Base-by-base conservation (phyloP, 805 yeast genomes). In the Candida ficus region DNA sequence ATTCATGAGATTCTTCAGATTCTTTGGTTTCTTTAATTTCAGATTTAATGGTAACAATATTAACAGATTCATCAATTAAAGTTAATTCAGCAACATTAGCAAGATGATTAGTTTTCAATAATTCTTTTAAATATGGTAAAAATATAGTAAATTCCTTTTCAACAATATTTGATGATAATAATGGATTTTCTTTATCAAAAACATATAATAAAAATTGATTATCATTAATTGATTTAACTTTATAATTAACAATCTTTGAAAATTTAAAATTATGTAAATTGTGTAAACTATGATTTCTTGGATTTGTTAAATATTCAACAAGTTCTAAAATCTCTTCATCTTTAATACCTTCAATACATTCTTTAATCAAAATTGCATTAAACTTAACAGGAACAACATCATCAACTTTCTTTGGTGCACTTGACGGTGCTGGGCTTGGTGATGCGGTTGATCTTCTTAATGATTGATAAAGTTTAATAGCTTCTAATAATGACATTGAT, bases 291-390 rank as follows among this genome's bases (percentile, higher is more conserved):
- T 13, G 26, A 5, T n/a, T 35, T 38, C 12, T 31, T 32, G 14
- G 34, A 33, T 14, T 20, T 9, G 46, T 53, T 34, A 60, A 44
- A 40, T 52, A 61, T 13, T 43, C 34, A 14, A 56, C 48, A 4
- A 60, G 57, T 14, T 58, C 56, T 32, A 44, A 54, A 4, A 64
- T 34, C 22, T 63, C 57, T 0, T 58, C 53, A 7, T 56, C 41
- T 30, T 78, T 70, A 2, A 73, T 66, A 1, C 85, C 86, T 37
- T 71, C 64, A 29, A 73, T 71, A 3, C 76, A 65, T 40, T 76
- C 79, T 27, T 64, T 63, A 11, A 83, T 68, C 13, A 74, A 50
- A 38, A 83, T 63, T 1, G 83, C 78, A 57, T 82, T 82, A 59
- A 53, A 56, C 11, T 64, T 54, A 5, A 62, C 60, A 9, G 54